A percentile compares a stretch with the other conserved stretches of the same genome.
phyloP scores from a whole-genome alignment of 345 rosid species.

The Litchi chinensis region DNA sequence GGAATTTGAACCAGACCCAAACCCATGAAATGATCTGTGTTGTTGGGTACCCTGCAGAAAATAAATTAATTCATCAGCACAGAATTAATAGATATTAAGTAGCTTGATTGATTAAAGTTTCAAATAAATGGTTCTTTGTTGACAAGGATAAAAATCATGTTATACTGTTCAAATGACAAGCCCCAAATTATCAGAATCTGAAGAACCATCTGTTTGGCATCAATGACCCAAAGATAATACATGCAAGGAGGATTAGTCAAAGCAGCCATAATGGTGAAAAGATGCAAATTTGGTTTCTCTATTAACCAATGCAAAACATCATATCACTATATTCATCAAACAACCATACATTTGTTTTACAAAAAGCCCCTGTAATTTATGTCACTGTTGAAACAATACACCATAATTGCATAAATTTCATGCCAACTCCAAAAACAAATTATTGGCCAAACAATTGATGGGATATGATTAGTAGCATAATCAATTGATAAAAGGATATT shows the following conservation, averaged over 20 bases:
- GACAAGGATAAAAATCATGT: not conserved
- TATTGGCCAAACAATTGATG: not conserved
- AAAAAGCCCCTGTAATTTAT: not conserved
- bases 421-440: not conserved
- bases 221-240: not conserved
- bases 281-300: not conserved
- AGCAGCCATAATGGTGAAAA: not conserved
- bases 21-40: constrained; percentile 64
- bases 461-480: not conserved
- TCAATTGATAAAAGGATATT: not conserved
- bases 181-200: not conserved
- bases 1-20: constrained; percentile 67
- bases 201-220: not conserved
- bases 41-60: constrained; percentile 62
- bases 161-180: not conserved
- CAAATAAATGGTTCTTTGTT: not conserved
- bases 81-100: not conserved
- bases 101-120: not conserved
- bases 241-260: not conserved
- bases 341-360: not conserved
- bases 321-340: not conserved
- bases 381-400: not conserved
- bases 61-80: constrained; percentile 2
- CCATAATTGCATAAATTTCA: not conserved
- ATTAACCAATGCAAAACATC: not conserved